Conservation (phyloP, 129 eudicot genomes). For the Logfia minima region DNA sequence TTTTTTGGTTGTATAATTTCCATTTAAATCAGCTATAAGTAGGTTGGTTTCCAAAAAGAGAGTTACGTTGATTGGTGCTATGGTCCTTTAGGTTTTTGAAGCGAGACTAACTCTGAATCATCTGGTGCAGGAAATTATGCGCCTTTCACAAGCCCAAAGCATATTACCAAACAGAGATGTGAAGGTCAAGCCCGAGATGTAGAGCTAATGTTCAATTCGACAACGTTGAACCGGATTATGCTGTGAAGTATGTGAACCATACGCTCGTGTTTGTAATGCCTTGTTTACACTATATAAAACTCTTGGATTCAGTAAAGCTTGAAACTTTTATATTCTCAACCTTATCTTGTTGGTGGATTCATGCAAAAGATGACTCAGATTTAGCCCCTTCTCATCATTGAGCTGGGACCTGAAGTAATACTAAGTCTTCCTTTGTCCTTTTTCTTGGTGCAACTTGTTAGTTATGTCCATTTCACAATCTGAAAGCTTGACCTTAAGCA, state of each 20-base stretch:
- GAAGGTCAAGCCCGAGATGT: constrained; percentile 68
- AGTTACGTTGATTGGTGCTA: not conserved
- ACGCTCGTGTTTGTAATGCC: not conserved
- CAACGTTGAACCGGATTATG: constrained; percentile 24
- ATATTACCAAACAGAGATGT: constrained; percentile 82
- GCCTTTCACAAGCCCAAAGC: constrained; percentile 68
- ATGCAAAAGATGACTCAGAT: not conserved
- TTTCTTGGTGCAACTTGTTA: not conserved
- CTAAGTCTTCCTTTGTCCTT: no score
- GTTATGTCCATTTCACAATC: not conserved
- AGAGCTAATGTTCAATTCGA: constrained; percentile 16
- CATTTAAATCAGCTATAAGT: not conserved
- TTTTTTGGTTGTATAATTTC: not conserved
- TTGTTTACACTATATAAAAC: constrained; percentile 7
- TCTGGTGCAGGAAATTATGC: constrained; percentile 68
- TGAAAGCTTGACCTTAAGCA: constrained; percentile 15
- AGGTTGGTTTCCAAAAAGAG: no score
- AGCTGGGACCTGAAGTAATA: not conserved
- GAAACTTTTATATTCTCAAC: not conserved
- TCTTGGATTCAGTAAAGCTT: not conserved
- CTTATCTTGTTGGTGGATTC: constrained; percentile 3
- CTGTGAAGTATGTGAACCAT: not conserved
- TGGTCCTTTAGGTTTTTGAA: not conserved
- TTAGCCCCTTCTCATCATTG: not conserved
- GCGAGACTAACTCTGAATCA: constrained; percentile 2